Evolutionary conservation across 2,329 filamentous ascomycete species (phyloP), one percentile per base, ranked within the genome.

Genomic region (Fulvia fulva): DNA sequence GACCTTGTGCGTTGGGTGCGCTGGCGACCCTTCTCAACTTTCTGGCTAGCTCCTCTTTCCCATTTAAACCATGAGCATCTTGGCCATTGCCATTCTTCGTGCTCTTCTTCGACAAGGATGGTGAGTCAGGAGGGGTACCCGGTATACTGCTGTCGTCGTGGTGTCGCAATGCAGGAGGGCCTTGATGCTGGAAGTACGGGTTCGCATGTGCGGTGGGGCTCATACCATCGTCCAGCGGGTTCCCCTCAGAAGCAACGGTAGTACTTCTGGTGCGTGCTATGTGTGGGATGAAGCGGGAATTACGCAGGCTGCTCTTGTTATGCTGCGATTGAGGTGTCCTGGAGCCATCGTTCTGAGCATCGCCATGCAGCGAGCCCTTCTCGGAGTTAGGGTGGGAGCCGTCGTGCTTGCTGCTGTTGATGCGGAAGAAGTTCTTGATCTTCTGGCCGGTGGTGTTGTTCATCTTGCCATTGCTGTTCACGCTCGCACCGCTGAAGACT

Each of bases 131-230:
- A 28, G 94, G 93, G 61, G 92, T 96, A 12, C 91, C 91, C 14
- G 94, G 92, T 34, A 96, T 89, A 64, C 91, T 97, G 70, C 88
- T 90, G 67, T 94, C 91, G 74, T 97, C 96, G 78, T 95, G 91
- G 78, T 99, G 94, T 71, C 93, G 88, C 68, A 97, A 80, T 64
- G 90, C 90, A 3, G 94, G 94, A 68, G 91, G 91, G 57, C 94
- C 94, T 77, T 99, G 94, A 73, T 97, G 94, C 65, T 87, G 89
- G 75, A 97, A 99, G 77, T 99, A 99, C 19, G 94, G 94, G 74
- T 99, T 99, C 64, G 91, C 93, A 71, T 93, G 87, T 53, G 92
- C 93, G 4, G 91, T 97, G 25, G 94, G 94, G 71, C 92, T 96
- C 70, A 96, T 82, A 61, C 85, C 81, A 74, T 97, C 92, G 67